phyloP scores from a whole-genome alignment of 2,329 filamentous ascomycete species.

The Monosporascus sp. region DNA sequence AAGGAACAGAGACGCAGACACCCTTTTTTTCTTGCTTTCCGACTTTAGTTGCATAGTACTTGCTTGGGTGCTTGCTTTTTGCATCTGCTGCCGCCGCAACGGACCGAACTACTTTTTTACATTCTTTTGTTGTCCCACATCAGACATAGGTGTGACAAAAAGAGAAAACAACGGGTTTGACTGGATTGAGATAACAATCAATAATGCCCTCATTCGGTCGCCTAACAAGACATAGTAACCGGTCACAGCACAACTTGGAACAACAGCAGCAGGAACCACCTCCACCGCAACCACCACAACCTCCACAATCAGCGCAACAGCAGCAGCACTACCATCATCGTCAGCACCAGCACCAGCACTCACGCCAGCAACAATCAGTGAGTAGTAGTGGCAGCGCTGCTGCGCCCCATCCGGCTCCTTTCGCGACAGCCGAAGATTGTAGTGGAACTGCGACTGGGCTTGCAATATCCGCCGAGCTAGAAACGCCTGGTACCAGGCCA shows the following conservation, averaged over 20 bases:
- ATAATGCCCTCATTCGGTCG: conserved; percentile 52
- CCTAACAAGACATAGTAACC: conserved; percentile 43
- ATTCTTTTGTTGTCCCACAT: neutral
- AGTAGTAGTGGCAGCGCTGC: conserved; percentile 21
- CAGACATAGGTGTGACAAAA: neutral
- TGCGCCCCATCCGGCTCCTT: conserved; percentile 22
- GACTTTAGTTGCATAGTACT: neutral
- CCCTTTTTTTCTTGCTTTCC: neutral
- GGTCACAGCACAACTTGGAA: conserved; percentile 7
- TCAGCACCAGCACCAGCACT: conserved; percentile 25
- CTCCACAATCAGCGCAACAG: conserved; percentile 38
- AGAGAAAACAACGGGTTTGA: neutral
- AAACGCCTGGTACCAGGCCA: conserved; percentile 3
- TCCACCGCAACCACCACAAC: conserved; percentile 48
- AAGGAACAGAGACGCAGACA: too few relatives aligned
- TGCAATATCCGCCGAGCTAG: neutral
- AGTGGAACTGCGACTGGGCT: conserved; percentile 5
- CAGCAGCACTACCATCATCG: conserved; percentile 15
- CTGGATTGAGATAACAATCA: conserved; percentile 10
- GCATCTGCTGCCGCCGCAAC: neutral
- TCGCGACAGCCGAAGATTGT: conserved; percentile 6
- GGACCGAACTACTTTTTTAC: neutral
- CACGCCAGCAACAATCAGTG: conserved; percentile 17
- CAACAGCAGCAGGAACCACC: conserved; percentile 32
- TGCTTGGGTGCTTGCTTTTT: neutral